These are phyloP conservation scores for Candida qinlingensis DNA, from an alignment of 805 yeast species.

Conservation along the genomic window DNA sequence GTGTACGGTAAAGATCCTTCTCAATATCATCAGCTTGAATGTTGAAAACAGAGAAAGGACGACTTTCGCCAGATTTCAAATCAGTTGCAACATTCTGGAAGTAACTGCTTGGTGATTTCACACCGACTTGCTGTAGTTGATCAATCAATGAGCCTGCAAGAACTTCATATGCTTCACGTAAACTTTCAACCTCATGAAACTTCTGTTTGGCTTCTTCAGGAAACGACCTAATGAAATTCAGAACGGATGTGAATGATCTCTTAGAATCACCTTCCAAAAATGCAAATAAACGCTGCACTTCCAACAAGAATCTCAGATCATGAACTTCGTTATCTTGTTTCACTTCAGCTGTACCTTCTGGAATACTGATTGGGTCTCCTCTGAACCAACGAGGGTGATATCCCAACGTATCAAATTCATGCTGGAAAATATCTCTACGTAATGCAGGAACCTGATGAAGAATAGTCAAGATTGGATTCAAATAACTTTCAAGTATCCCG, in stretches of 20 bases:
- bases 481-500: conserved; percentile 32
- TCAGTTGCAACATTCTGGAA: conserved; percentile 9
- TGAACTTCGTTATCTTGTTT: conserved; percentile 22
- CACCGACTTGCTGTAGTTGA: conserved; percentile 9
- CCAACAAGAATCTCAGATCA: conserved; percentile 28
- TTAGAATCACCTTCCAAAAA: conserved; percentile 31
- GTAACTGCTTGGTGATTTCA: not conserved
- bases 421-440: conserved; percentile 26
- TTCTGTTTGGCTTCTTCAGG: conserved; percentile 18
- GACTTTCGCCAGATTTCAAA: conserved; percentile 1
- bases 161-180: conserved; percentile 19
- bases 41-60: conserved; percentile 25
- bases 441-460: conserved; percentile 33
- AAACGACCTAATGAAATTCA: conserved; percentile 27
- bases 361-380: conserved; percentile 15
- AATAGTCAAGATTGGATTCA: conserved; percentile 37
- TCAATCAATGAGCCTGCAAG: conserved; percentile 10
- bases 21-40: conserved; percentile 29
- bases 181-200: conserved; percentile 12
- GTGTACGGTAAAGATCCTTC: conserved; percentile 27
- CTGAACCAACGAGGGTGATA: conserved; percentile 37
- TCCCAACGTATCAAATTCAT: conserved; percentile 30
- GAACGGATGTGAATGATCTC: conserved; percentile 35
- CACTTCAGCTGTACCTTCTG: conserved; percentile 4
- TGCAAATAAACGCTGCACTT: conserved; percentile 34